A percentile compares a stretch with the other conserved stretches of the same genome.
Conservation (phyloP, 345 rosid genomes). For the Citrus hindsii region DNA sequence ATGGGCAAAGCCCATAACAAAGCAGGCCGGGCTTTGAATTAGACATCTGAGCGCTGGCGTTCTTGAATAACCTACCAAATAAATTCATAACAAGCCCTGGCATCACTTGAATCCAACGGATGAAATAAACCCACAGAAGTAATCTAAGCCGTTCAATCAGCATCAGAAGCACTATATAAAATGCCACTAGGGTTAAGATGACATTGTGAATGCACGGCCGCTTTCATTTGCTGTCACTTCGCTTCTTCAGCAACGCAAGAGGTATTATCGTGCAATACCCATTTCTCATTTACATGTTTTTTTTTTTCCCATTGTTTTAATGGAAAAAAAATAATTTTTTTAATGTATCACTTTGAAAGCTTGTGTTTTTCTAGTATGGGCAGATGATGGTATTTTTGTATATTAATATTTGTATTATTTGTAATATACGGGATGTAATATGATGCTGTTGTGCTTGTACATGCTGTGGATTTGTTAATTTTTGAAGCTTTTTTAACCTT, state of each 20-base stretch:
- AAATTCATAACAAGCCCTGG: too few relatives aligned
- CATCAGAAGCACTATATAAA: background rate
- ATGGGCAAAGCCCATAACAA: background rate
- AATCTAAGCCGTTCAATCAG: conserved; percentile 21
- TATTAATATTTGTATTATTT: background rate
- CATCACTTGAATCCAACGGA: conserved; percentile 18
- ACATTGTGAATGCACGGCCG: background rate
- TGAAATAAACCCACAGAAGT: background rate
- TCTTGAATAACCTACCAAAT: background rate
- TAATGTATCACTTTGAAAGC: too few relatives aligned
- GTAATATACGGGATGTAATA: background rate
- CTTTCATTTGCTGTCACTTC: background rate
- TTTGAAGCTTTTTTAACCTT: background rate
- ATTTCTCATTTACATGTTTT: too few relatives aligned
- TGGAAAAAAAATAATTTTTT: background rate
- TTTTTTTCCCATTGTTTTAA: background rate
- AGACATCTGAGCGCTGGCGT: background rate
- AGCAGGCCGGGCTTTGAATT: too few relatives aligned
- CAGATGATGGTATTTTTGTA: background rate
- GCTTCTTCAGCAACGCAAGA: background rate
- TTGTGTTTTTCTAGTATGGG: background rate
- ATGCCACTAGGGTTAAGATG: background rate
- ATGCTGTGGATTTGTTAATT: background rate
- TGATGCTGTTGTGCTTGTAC: background rate
- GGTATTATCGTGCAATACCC: conserved; percentile 14